These are phyloP conservation scores for Apophysomyces trapeziformis DNA, from an alignment of 371 early-diverging fungal species.

Conservation along the genomic window DNA sequence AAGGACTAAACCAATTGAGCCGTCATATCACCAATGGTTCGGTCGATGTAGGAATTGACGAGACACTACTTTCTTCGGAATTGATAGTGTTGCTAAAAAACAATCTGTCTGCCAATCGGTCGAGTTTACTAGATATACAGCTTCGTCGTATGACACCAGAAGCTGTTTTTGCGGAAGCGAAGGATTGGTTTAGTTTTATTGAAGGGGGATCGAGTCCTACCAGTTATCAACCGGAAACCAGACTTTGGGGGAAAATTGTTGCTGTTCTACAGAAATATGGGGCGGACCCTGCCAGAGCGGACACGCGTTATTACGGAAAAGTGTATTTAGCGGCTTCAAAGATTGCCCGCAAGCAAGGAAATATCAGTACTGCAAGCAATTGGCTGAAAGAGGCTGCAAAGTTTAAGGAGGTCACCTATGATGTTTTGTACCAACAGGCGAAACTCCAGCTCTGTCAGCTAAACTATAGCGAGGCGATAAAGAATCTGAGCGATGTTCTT, in stretches of 20 bases:
- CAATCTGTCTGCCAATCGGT: conserved; percentile 20
- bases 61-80: conserved; percentile 13
- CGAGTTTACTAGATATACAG: conserved; percentile 34
- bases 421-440: not conserved
- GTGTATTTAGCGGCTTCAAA: conserved; percentile 32
- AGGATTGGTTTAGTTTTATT: conserved; percentile 17
- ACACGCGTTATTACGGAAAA: not conserved
- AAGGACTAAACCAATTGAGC: conserved; percentile 26
- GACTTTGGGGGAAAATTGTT: conserved; percentile 31
- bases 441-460: conserved; percentile 4
- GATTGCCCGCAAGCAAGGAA: conserved; percentile 36
- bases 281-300: conserved; percentile 8
- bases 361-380: conserved; percentile 24
- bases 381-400: conserved; percentile 22
- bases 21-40: conserved; percentile 17
- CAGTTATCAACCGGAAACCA: conserved; percentile 26
- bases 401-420: conserved; percentile 11
- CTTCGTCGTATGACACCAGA: conserved; percentile 23
- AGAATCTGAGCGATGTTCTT: not conserved
- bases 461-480: not conserved
- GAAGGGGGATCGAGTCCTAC: not conserved
- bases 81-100: conserved; percentile 26
- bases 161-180: conserved; percentile 18
- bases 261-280: conserved; percentile 16
- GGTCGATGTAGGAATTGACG: conserved; percentile 2